Conservation (phyloP, 1,284 basidiomycete species). For the Entoloma clypeatum region DNA sequence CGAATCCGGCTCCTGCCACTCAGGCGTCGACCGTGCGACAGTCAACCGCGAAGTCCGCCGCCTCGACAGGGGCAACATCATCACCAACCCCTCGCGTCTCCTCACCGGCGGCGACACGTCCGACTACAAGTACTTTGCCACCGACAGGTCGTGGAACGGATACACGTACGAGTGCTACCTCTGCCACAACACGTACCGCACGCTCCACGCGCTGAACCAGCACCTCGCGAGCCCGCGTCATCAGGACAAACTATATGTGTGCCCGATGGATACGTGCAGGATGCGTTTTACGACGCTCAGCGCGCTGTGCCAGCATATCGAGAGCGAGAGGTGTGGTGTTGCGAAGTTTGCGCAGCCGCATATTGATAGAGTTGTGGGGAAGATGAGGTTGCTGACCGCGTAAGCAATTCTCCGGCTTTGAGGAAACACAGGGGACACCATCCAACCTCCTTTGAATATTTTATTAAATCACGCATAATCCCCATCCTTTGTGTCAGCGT, state of each 20-base stretch:
- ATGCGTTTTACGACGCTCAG: conserved; percentile 43
- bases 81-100: conserved; percentile 23
- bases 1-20: conserved; percentile 21
- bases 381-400: too few species aligned
- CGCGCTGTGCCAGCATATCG: conserved; percentile 49
- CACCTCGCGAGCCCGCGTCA: conserved; percentile 51
- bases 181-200: conserved; percentile 39
- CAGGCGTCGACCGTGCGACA: conserved; percentile 16
- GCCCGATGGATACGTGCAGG: conserved; percentile 36
- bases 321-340: conserved; percentile 52
- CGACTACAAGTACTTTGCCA: conserved; percentile 33
- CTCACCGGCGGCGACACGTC: conserved; percentile 9
- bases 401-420: too few species aligned
- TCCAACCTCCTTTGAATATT: too few species aligned
- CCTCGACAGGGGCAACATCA: conserved; percentile 19
- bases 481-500: too few species aligned
- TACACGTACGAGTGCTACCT: conserved; percentile 49
- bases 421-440: too few species aligned
- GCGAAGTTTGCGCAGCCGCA: too few species aligned
- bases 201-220: conserved; percentile 41
- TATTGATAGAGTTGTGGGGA: conserved; percentile 31
- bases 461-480: too few species aligned
- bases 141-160: conserved; percentile 43
- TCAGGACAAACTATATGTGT: conserved; percentile 42
- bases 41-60: conserved; percentile 19